phyloP scores from a whole-genome alignment of 805 yeast species.

The Nakazawaea wyomingensis region DNA sequence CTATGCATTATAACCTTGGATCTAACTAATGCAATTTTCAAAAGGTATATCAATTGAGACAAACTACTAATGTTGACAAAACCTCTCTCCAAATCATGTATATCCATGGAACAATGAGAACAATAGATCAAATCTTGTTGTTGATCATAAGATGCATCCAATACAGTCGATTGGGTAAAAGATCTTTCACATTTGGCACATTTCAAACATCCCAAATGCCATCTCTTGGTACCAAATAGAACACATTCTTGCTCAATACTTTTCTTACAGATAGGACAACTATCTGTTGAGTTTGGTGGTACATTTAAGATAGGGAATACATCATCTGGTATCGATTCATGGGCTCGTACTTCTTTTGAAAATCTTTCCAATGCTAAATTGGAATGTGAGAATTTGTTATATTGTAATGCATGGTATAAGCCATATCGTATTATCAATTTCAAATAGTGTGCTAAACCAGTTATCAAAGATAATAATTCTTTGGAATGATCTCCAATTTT shows the following conservation, averaged over 20 bases:
- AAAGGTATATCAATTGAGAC: conserved; percentile 66
- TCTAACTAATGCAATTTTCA: conserved; percentile 80
- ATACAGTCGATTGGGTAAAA: conserved; percentile 32
- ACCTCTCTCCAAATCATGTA: conserved; percentile 45
- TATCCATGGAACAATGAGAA: conserved; percentile 52
- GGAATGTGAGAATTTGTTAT: conserved; percentile 52
- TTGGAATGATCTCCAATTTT: conserved; percentile 43
- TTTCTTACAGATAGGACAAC: conserved; percentile 64
- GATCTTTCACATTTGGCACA: conserved; percentile 55
- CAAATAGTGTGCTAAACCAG: conserved; percentile 89
- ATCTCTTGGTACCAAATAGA: conserved; percentile 54
- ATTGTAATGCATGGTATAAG: conserved; percentile 66
- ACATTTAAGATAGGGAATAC: conserved; percentile 40
- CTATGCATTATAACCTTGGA: conserved; percentile 55
- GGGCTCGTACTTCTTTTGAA: conserved; percentile 46
- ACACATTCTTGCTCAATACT: conserved; percentile 85
- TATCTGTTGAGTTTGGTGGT: conserved; percentile 63
- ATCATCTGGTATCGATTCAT: conserved; percentile 34
- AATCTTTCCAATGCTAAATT: conserved; percentile 61
- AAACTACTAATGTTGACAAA: conserved; percentile 63
- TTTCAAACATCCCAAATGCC: conserved; percentile 75
- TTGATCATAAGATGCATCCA: conserved; percentile 42
- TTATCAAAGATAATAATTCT: conserved; percentile 71
- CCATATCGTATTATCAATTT: conserved; percentile 82
- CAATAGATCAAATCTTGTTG: conserved; percentile 42